Base-by-base conservation (phyloP, 139 green algal species). In the Prasinococcaceae sp. region DNA sequence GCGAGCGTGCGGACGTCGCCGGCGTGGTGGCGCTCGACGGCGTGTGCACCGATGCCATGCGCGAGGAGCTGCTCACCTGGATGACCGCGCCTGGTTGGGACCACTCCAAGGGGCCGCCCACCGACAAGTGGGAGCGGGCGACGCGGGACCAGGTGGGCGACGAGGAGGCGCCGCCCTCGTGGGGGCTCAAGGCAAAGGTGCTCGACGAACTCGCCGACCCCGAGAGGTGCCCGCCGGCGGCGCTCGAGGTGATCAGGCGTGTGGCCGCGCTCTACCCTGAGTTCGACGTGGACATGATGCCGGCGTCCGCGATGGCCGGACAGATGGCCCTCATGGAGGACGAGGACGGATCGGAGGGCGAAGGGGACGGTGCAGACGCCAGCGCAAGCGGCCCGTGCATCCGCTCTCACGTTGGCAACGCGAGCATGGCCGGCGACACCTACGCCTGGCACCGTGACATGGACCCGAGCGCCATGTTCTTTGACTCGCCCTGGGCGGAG, bases 401-500 rank as follows among this genome's bases (percentile, higher is more conserved):
- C 16, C n/a, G 20, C 3, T 38, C 32, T 3, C 35, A 22, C 24
- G 39, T 60, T 2, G 52, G 24, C 6, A 60, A 60, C 52, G 52
- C 52, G 8, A 40, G 39, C 1, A 40, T 60, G 39, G 32, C 50
- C 38, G 52, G 52, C 14, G 52, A 60, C 3, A 20, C 26, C 12
- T 60, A 51, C 28, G 19, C 37, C 1, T 60, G 52, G 52, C 49
- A 57, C 30, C 20, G 45, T 9, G 49, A 57, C 10, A 32, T 29
- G 32, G 49, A 57, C 25, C 49, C 49, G 30, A 41, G 26, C n/a
- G 16, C 17, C 3, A 10, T 39, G 1, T 12, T n/a, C 14, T 14
- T 19, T 5, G 8, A 30, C 2, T 46, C 52, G 4, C 52, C 52
- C 10, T 60, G 26, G 19, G 41, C 35, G 10, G 52, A 52, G n/a